A percentile compares a stretch with the other conserved stretches of the same genome.
These are phyloP conservation scores for Penicillium sclerotigenum DNA, from an alignment of 2,329 filamentous ascomycete species.

Conservation along the genomic window DNA sequence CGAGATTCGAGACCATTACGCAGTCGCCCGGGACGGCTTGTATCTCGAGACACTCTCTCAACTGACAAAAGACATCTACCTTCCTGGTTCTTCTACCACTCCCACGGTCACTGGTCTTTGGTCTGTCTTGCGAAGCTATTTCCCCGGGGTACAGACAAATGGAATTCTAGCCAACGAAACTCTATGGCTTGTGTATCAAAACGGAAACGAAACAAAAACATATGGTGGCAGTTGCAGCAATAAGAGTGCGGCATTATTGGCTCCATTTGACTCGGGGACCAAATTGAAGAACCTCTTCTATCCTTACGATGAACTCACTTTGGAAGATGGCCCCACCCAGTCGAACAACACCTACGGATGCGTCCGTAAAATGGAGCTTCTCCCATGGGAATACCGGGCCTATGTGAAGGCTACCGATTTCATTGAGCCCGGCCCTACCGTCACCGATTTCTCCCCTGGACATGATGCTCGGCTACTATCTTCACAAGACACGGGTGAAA, in stretches of 20 bases:
- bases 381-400: slow-evolving; percentile 57
- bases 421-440: slow-evolving; percentile 52
- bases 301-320: slow-evolving; percentile 55
- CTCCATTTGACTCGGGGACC: slow-evolving; percentile 54
- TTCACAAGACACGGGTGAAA: slow-evolving; percentile 44
- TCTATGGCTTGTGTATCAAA: slow-evolving; percentile 46
- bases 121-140: slow-evolving; percentile 55
- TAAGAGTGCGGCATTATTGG: slow-evolving; percentile 46
- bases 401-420: slow-evolving; percentile 56
- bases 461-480: slow-evolving; percentile 60
- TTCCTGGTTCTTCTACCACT: slow-evolving; percentile 52
- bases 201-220: slow-evolving; percentile 47
- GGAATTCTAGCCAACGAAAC: slow-evolving; percentile 42
- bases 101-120: slow-evolving; percentile 59
- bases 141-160: slow-evolving; percentile 50
- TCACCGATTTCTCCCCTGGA: slow-evolving; percentile 59
- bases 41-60: slow-evolving; percentile 55
- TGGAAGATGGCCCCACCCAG: slow-evolving; percentile 46
- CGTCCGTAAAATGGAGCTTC: slow-evolving; percentile 50
- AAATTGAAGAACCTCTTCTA: slow-evolving; percentile 63
- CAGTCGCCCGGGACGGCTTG: slow-evolving; percentile 59
- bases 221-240: slow-evolving; percentile 54
- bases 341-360: slow-evolving; percentile 57
- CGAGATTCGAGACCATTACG: slow-evolving; percentile 56
- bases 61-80: slow-evolving; percentile 49